Conservation (phyloP, 2,329 filamentous ascomycete genomes). For the Colletotrichum tofieldiae region DNA sequence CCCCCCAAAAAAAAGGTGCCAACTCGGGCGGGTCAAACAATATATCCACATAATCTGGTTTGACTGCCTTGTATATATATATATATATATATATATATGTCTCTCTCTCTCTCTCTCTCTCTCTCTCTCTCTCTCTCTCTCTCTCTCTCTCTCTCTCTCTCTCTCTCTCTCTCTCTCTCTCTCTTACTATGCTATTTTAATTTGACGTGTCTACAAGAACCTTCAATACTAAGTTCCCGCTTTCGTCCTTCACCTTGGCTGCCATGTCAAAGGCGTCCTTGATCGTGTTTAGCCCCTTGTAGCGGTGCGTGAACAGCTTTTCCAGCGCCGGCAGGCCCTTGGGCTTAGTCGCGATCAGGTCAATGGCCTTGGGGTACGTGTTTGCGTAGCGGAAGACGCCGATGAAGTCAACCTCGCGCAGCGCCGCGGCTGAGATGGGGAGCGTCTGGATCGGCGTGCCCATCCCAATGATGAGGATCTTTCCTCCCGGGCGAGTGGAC, state of each 20-base stretch:
- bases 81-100: too few species aligned
- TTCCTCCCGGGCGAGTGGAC: slow-evolving; percentile 77
- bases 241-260: slow-evolving; percentile 77
- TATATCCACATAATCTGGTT: not conserved
- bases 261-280: slow-evolving; percentile 82
- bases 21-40: not conserved
- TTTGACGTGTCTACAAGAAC: slow-evolving; percentile 72
- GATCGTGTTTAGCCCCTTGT: slow-evolving; percentile 74
- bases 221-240: slow-evolving; percentile 81
- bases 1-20: too few species aligned
- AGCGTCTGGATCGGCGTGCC: slow-evolving; percentile 79
- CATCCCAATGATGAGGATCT: slow-evolving; percentile 81
- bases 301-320: slow-evolving; percentile 80
- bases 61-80: not conserved
- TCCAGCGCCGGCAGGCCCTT: slow-evolving; percentile 74
- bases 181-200: not conserved
- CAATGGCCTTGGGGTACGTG: slow-evolving; percentile 74
- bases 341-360: slow-evolving; percentile 64
- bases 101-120: too few species aligned
- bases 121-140: too few species aligned
- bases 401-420: slow-evolving; percentile 80
- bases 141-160: too few species aligned
- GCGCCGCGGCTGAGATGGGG: slow-evolving; percentile 77
- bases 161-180: too few species aligned
- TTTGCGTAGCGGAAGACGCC: slow-evolving; percentile 83